Evolutionary conservation across 2,329 filamentous ascomycete species (phyloP), one percentile per base, ranked within the genome.

Genomic region (Beauveria rudraprayagi): DNA sequence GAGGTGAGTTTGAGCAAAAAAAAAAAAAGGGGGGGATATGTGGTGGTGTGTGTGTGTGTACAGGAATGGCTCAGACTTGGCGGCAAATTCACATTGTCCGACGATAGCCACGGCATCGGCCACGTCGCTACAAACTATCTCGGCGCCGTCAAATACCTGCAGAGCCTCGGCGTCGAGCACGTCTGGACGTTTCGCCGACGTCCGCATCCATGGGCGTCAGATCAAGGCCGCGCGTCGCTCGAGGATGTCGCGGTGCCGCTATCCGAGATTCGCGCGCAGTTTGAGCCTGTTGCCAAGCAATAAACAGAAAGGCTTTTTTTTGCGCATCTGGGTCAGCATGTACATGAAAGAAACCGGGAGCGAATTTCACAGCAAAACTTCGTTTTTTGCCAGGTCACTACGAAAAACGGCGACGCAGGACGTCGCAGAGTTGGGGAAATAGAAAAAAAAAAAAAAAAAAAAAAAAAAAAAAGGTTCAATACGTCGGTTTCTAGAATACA

Each of bases 51-150:
- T 22, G 19, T 22, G 19, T 22, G 19, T n/a, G 14, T n/a, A 3
- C 44, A 90, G 88, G 84, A 85, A 71, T 96, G 91, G 78, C 70
- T 92, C 59, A 75, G 75, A 8, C 80, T 90, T 68, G 87, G 87
- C 26, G 92, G 94, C 26, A 84, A 83, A 63, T 96, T 97, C 74
- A 95, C 91, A 58, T 81, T 99, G 67, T 96, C 91, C 7, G 94
- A 99, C 72, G 94, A 99, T 75, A 96, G 92, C 72, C 94, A 99
- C 76, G 90, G 90, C 44, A 83, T 91, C 62, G 88, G 83, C 2
- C 93, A 99, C 71, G 82, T 99, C 5, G 91, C 87, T n/a, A 87
- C 91, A 56, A 93, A 96, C 71, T 97, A 94, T 76, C 70, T 72
- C 51, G 83, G 83, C 46, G 85, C 89, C 5, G 75, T 95, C 62